These are phyloP conservation scores for Termitomyces sp. DNA, from an alignment of 768 basidiomycete genomes.

Conservation along the genomic window DNA sequence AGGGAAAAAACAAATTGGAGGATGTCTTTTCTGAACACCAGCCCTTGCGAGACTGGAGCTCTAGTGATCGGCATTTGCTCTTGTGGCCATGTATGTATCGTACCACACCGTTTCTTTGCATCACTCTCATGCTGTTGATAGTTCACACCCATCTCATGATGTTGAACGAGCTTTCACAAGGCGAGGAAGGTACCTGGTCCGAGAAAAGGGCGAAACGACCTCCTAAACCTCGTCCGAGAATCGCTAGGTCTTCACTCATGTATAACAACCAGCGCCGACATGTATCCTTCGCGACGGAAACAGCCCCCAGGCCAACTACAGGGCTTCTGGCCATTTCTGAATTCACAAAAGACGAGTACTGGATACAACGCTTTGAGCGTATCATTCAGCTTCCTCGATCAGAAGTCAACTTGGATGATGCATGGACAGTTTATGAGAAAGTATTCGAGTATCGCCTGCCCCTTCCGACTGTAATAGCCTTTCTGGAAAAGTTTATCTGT, in stretches of 20 bases:
- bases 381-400: neutral
- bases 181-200: slow-evolving; percentile 2
- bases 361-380: slow-evolving; percentile 6
- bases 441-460: slow-evolving; percentile 12
- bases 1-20: slow-evolving; percentile 48
- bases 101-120: neutral
- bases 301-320: neutral
- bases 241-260: neutral
- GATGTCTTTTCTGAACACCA: slow-evolving; percentile 18
- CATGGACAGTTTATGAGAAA: slow-evolving; percentile 35
- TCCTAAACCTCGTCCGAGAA: neutral
- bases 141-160: slow-evolving; percentile 30
- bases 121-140: slow-evolving; percentile 5
- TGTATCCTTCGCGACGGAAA: neutral
- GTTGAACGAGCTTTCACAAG: slow-evolving; percentile 27
- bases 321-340: neutral
- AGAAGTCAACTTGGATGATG: slow-evolving; percentile 30
- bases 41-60: slow-evolving; percentile 42
- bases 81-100: slow-evolving; percentile 36
- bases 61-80: slow-evolving; percentile 36
- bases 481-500: slow-evolving; percentile 18
- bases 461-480: slow-evolving; percentile 9
- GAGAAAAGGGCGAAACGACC: slow-evolving; percentile 4
- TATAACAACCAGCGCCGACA: slow-evolving; percentile 21
- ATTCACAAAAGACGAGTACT: neutral